Evolutionary conservation across 345 rosid species (phyloP), one percentile per base, ranked within the genome.

Genomic region (Capsella bursapastoris): DNA sequence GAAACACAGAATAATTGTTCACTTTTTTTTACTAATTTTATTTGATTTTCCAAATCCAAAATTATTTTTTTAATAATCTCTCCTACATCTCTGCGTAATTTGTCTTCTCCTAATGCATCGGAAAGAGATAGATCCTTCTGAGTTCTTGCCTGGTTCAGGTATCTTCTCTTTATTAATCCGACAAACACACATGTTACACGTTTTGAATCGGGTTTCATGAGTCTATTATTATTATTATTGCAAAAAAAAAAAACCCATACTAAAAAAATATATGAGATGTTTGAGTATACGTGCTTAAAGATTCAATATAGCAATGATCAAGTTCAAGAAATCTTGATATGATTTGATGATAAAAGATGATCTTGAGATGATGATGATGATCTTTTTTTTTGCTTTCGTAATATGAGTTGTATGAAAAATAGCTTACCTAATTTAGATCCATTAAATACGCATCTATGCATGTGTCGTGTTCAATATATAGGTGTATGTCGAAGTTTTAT

Each of bases 141-240:
- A 28, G 73, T 58, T 74, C 68, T 59, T 75, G 73, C 62, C 29
- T 67, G 55, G 9, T 66, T 74, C 67, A 66, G 61, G 72, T 74
- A 66, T 16, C 14, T 48, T 13, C n/a, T n/a, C 2, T 28, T 22
- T 9, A 63, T 14, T 0, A 13, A 28, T 44, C 2, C 37, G 37
- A 34, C 37, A 34, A 34, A 6, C 25, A 40, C 62, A 43, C 22
- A 72, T 62, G 63, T 43, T 51, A 51, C 44, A 40, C 62, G 55
- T 51, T 32, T 57, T 18, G n/a, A 14, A 41, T 55, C 40, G 40
- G 7, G 9, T 50, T 25, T 37, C 32, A 10, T 34, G 4, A 37
- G 8, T 2, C 18, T 16, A 31, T 47, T 15, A 47, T 47, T 64
- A 3, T 3, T 18, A 16, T 64, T 6, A 32, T 48, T 65, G 18